Percentiles rank a stretch among this genome's conserved stretches.
Evolutionary conservation across 306 rosid species (phyloP).

Genomic region (Quillaja saponaria): DNA sequence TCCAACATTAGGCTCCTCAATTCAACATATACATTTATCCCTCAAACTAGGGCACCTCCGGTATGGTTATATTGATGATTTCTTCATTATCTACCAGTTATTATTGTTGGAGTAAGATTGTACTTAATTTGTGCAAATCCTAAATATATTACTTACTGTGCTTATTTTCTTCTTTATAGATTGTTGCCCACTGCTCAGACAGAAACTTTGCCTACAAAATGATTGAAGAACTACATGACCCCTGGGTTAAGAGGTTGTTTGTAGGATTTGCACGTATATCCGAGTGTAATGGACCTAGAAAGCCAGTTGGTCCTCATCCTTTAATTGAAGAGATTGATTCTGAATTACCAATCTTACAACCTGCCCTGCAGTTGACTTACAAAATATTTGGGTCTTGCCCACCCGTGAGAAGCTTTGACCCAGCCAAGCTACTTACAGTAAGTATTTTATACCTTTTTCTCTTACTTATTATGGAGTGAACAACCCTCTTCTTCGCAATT

Average conservation of each 20-base stretch:
- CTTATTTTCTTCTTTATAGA: slow-evolving; percentile 51
- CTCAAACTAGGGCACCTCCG: slow-evolving; percentile 88
- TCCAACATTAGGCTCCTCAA: slow-evolving; percentile 80
- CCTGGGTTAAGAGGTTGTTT: slow-evolving; percentile 88
- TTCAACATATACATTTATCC: slow-evolving; percentile 83
- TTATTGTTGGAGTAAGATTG: slow-evolving; percentile 10
- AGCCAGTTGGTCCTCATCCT: slow-evolving; percentile 65
- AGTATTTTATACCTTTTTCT: slow-evolving; percentile 31
- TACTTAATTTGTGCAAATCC: slow-evolving; percentile 7
- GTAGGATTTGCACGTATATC: slow-evolving; percentile 95
- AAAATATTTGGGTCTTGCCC: slow-evolving; percentile 91
- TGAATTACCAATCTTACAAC: slow-evolving; percentile 66
- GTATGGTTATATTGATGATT: slow-evolving; percentile 47
- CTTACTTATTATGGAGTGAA: slow-evolving; percentile 19
- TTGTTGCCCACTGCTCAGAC: slow-evolving; percentile 76
- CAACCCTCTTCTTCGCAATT: background rate
- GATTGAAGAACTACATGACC: slow-evolving; percentile 79
- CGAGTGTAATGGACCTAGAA: slow-evolving; percentile 83
- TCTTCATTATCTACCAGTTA: slow-evolving; percentile 24
- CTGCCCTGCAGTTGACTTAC: slow-evolving; percentile 88
- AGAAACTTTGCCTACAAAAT: slow-evolving; percentile 76
- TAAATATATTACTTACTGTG: slow-evolving; percentile 15
- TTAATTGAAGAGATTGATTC: slow-evolving; percentile 90
- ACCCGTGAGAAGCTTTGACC: slow-evolving; percentile 93
- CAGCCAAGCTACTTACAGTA: slow-evolving; percentile 95